Evolutionary conservation across 371 early-diverging fungal genomes (phyloP).

Genomic region (Chytridium lagenaria): DNA sequence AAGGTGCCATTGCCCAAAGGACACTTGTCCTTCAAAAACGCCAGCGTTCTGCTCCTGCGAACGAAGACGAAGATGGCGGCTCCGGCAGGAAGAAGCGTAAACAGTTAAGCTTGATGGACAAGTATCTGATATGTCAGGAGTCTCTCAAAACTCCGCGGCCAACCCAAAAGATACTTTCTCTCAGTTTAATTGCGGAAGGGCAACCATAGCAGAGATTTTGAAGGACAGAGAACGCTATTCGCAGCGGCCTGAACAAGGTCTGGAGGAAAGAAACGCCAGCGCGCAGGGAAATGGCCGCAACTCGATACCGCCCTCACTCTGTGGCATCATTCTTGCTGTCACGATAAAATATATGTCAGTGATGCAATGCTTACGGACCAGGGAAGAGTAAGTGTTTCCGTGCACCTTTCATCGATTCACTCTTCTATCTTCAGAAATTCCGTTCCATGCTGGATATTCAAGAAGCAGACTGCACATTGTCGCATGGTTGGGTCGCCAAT

Average conservation of each 20-base stretch:
- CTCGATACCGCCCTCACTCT: not conserved
- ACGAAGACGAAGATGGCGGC: not conserved
- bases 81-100: not conserved
- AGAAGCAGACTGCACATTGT: not conserved
- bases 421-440: not conserved
- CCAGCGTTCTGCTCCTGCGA: not conserved
- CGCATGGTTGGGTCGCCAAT: slow-evolving; percentile 1
- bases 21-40: too few relatives aligned
- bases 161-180: not conserved
- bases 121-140: slow-evolving; percentile 1
- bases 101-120: slow-evolving; percentile 1
- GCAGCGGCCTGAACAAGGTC: not conserved
- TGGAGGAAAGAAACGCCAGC: slow-evolving; percentile 9
- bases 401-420: not conserved
- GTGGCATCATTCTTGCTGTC: slow-evolving; percentile 1
- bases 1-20: too few relatives aligned
- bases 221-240: not conserved
- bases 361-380: not conserved
- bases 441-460: not conserved
- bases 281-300: slow-evolving; percentile 6
- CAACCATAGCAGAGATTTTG: slow-evolving; percentile 6
- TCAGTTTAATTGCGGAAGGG: not conserved
- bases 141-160: not conserved
- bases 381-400: not conserved
- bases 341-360: not conserved